Percentiles rank a stretch among this genome's conserved stretches.
Conservation (phyloP, 108 stramenopile genomes). For the Discostella stelligeroides region DNA sequence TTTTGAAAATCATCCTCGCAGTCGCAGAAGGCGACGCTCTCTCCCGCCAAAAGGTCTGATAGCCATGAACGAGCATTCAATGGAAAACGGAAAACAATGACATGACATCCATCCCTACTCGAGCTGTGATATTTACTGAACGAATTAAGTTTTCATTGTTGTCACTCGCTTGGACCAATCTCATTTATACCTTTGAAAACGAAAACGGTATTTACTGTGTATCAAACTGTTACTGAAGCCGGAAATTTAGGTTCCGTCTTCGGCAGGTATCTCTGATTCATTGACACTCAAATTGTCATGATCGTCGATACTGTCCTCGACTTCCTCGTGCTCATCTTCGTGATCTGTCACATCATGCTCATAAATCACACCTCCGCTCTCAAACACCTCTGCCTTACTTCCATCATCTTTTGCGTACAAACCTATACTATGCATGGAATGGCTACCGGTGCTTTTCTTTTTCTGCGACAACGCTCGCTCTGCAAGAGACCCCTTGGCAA, state of each 20-base stretch:
- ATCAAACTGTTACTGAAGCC: too few species aligned
- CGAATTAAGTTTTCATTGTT: too few species aligned
- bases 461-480: constrained; percentile 66
- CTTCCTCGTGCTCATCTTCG: constrained; percentile 59
- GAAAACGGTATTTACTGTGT: too few species aligned
- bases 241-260: background rate
- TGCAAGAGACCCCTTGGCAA: constrained; percentile 42
- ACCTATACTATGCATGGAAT: constrained; percentile 91
- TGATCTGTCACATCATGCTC: constrained; percentile 85
- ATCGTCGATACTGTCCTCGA: constrained; percentile 16
- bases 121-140: too few species aligned
- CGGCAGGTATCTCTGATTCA: constrained; percentile 4
- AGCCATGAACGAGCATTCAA: too few species aligned
- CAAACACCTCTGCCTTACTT: constrained; percentile 78
- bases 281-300: background rate
- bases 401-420: constrained; percentile 86
- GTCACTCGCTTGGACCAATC: too few species aligned
- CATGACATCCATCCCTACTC: too few species aligned
- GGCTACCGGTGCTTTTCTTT: constrained; percentile 74
- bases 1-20: too few species aligned
- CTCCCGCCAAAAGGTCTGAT: too few species aligned
- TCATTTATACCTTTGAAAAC: too few species aligned
- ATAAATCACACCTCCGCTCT: constrained; percentile 84
- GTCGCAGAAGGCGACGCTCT: too few species aligned
- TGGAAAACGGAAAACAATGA: too few species aligned